phyloP scores from a whole-genome alignment of 1,284 basidiomycete genomes.

The Dichomitus squalens region DNA sequence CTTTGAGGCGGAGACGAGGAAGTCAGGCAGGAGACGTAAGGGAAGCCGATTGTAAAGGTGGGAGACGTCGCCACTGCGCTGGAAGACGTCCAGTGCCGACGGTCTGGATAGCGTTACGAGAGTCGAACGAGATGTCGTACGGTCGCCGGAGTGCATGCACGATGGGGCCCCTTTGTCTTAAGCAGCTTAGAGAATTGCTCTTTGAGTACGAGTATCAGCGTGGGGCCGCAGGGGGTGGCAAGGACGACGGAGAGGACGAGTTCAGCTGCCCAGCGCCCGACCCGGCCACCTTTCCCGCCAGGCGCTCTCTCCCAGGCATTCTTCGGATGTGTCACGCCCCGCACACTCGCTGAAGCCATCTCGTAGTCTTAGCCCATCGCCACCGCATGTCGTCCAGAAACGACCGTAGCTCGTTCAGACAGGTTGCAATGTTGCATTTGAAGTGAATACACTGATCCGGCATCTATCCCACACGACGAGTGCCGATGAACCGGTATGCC shows the following conservation, averaged over 20 bases:
- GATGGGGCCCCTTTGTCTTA: background rate
- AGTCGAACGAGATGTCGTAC: background rate
- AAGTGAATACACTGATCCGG: background rate
- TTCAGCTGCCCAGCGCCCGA: background rate
- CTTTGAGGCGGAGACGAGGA: constrained; percentile 12
- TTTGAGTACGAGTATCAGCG: background rate
- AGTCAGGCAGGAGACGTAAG: constrained; percentile 8
- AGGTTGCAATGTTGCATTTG: background rate
- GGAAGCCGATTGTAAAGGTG: constrained; percentile 17
- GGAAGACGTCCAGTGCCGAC: constrained; percentile 18
- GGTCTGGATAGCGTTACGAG: constrained; percentile 14
- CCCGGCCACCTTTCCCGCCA: background rate
- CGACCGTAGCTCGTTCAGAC: background rate
- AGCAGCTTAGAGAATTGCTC: background rate
- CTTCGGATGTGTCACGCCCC: background rate
- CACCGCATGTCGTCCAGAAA: background rate
- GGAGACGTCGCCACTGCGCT: constrained; percentile 23
- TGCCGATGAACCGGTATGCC: constrained; percentile 15
- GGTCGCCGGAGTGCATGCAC: background rate
- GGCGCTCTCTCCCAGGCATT: constrained; percentile 8
- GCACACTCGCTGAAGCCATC: background rate
- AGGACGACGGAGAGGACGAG: background rate
- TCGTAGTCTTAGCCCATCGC: background rate
- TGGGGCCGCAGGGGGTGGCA: background rate
- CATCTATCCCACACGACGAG: constrained; percentile 11